phyloP scores from a whole-genome alignment of 345 rosid genomes.

The Garcia nutans region DNA sequence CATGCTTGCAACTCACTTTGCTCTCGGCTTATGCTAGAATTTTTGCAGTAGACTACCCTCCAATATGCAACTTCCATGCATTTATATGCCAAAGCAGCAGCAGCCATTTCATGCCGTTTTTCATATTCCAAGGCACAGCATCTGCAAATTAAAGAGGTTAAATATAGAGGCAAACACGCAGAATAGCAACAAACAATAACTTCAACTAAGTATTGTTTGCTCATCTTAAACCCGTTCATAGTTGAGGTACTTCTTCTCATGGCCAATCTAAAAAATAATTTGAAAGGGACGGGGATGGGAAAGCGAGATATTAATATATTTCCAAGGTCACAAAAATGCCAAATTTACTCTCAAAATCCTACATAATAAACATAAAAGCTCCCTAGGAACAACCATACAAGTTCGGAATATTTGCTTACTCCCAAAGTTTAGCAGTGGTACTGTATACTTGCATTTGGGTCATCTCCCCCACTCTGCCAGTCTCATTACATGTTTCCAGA shows the following conservation, averaged over 20 bases:
- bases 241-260: background rate
- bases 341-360: background rate
- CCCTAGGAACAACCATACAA: background rate
- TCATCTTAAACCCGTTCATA: background rate
- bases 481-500: conserved; percentile 53
- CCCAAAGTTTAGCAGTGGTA: conserved; percentile 60
- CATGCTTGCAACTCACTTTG: conserved; percentile 51
- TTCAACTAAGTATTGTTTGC: background rate
- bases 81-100: conserved; percentile 83
- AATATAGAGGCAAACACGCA: conserved; percentile 11
- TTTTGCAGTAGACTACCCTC: conserved; percentile 58
- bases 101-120: conserved; percentile 54
- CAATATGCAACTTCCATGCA: conserved; percentile 77
- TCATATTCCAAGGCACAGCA: conserved; percentile 72
- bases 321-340: background rate
- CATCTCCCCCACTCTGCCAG: conserved; percentile 41
- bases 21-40: conserved; percentile 43
- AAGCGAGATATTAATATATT: too few species aligned
- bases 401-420: conserved; percentile 46
- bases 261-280: background rate
- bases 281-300: background rate
- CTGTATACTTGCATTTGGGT: conserved; percentile 48
- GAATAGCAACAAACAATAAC: background rate
- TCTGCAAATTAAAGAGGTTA: conserved; percentile 39
- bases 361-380: too few species aligned